Base-by-base conservation (phyloP, 108 stramenopile species). In the Cyclotella atomus region DNA sequence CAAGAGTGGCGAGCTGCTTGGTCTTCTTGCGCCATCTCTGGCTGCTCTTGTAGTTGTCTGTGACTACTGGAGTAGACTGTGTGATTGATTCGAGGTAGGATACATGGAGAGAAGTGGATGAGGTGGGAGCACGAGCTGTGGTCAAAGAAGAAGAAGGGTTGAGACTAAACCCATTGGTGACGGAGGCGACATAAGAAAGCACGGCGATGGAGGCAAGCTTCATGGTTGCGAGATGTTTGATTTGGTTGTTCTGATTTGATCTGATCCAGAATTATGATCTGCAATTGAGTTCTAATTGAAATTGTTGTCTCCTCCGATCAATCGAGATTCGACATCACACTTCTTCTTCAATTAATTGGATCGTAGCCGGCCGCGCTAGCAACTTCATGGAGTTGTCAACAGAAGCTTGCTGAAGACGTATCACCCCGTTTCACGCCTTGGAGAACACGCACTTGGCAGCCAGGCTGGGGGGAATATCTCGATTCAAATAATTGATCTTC, bases 1-100 rank as follows among this genome's bases (percentile, higher is more conserved):
- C 97, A 19, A 98, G 71, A 10, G 98, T 98, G 12, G 93, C 91
- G 10, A 98, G 67, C 82, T 97, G 93, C 79, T 97, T 97, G 43
- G 94, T 95, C 41, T 84, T 84, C 71, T 96, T 96, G 35, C 89
- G 82, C 94, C 94, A 95, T 68, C 94, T 80, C 32, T 66, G 75
- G 35, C 75, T 76, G 25, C 68, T 69, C 41, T 76, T 76, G 61
- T 46, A 76, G 67, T 76, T 69, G 53, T 76, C 75, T 6, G 68
- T 69, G 14, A 16, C 15, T 3, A 2, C 47, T 17, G 16, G 8
- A 17, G 62, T 52, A n/a, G 44, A 6, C 4, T 9, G 4, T 20
- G 38, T 6, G 4, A 30, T 24, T 4, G 29, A 2, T 28, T 56
- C 27, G 25, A 30, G 10, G 36, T 61, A 61, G 60, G 60, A 44